Conservation (phyloP, 805 yeast species). For the Wickerhamomyces silvicola region DNA sequence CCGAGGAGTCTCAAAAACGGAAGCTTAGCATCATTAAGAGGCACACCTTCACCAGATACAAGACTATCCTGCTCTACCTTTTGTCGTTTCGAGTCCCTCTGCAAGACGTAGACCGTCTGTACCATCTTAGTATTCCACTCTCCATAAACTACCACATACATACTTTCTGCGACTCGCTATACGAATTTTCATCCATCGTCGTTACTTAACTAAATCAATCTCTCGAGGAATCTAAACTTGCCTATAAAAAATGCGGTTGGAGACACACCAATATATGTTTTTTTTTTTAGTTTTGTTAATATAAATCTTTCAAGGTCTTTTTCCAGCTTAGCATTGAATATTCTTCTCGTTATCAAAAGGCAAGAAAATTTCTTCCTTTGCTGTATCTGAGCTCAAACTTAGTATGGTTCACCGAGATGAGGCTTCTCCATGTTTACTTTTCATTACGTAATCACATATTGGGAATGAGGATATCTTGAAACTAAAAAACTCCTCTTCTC, state of each 20-base stretch:
- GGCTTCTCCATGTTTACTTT: no score
- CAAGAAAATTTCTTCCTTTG: no score
- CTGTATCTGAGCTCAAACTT: no score
- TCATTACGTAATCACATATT: no score
- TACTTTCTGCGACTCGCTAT: constrained; percentile 14
- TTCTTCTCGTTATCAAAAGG: no score
- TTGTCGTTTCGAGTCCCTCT: constrained; percentile 7
- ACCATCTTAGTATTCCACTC: not conserved
- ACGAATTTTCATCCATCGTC: constrained; percentile 5
- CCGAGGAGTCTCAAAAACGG: constrained; percentile 14
- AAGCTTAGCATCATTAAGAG: not conserved
- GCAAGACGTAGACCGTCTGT: constrained; percentile 16
- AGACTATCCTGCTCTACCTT: constrained; percentile 2
- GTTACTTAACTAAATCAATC: not conserved
- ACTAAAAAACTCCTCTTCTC: not conserved
- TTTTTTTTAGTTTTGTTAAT: no score
- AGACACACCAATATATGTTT: no score
- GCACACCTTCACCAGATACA: constrained; percentile 14
- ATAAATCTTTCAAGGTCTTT: no score
- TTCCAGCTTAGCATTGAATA: no score
- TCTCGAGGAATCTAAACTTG: not conserved
- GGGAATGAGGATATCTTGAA: no score
- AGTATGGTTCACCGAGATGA: no score
- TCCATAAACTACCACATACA: not conserved
- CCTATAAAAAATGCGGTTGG: no score